A percentile compares a stretch with the other conserved stretches of the same genome.
Conservation (phyloP, 176 grass and related monocot genomes). For the Saccharum spontaneum region DNA sequence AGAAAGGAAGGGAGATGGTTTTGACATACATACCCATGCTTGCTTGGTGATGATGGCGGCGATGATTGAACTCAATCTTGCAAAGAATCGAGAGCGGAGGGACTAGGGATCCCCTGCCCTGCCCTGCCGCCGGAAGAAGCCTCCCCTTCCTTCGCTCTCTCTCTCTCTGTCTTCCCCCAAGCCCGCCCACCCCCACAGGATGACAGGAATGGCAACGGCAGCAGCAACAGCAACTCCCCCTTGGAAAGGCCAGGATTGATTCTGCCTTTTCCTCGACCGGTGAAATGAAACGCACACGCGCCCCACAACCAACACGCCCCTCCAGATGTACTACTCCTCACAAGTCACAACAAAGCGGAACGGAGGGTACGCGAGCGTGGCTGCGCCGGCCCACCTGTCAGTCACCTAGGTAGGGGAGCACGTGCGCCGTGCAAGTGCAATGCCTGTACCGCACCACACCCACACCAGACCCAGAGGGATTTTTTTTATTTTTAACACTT, state of each 20-base stretch:
- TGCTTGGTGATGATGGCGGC: neutral
- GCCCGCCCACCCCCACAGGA: neutral
- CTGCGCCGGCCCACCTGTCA: neutral
- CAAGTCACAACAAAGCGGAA: too few species aligned
- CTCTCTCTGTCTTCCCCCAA: neutral
- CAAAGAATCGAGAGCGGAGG: neutral
- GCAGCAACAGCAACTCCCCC: neutral
- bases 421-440: neutral
- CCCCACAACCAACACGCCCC: slow-evolving; percentile 28
- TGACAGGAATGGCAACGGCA: slow-evolving; percentile 17
- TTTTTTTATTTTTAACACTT: too few species aligned
- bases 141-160: neutral
- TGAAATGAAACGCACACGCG: slow-evolving; percentile 29
- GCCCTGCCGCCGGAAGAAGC: neutral
- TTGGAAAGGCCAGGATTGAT: slow-evolving; percentile 28
- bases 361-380: neutral
- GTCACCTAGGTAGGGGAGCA: neutral
- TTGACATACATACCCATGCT: slow-evolving; percentile 28
- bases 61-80: neutral
- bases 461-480: too few species aligned
- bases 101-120: neutral
- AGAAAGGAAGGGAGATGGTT: neutral
- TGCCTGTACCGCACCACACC: neutral
- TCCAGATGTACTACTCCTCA: slow-evolving; percentile 3
- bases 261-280: slow-evolving; percentile 2